phyloP scores from a whole-genome alignment of 177 flowering plant species.

The Vitis hybrid region DNA sequence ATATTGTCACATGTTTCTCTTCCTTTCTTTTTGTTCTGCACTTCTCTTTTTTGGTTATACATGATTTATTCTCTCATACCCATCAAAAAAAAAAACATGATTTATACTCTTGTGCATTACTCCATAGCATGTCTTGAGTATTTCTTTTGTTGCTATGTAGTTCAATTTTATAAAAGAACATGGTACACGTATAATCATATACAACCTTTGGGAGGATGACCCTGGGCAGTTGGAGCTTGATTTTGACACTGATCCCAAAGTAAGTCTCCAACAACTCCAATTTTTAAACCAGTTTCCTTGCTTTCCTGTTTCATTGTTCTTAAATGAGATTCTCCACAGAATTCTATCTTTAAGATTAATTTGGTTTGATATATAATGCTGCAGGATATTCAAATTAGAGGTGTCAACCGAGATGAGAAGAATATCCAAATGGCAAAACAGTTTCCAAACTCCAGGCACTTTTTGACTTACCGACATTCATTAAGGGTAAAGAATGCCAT shows the following conservation, averaged over 20 bases:
- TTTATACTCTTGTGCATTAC: neutral
- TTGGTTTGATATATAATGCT: constrained; percentile 11
- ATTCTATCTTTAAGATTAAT: neutral
- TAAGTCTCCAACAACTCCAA: constrained; percentile 20
- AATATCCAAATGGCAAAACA: constrained; percentile 78
- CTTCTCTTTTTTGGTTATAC: too few species aligned
- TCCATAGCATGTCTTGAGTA: neutral
- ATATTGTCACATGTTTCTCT: too few species aligned
- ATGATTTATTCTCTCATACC: too few species aligned
- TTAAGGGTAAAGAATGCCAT: constrained; percentile 57
- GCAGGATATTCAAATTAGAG: constrained; percentile 96
- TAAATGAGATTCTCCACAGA: too few species aligned
- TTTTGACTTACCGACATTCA: constrained; percentile 87
- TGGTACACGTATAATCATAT: constrained; percentile 85
- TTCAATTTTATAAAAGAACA: constrained; percentile 59
- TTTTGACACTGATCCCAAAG: constrained; percentile 69
- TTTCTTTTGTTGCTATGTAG: constrained; percentile 33
- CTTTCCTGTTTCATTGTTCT: neutral
- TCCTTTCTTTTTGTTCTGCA: too few species aligned
- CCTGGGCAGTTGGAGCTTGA: constrained; percentile 83
- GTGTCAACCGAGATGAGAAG: constrained; percentile 91
- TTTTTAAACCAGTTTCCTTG: neutral
- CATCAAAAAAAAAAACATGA: too few species aligned
- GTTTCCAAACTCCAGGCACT: constrained; percentile 82
- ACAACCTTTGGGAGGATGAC: constrained; percentile 97